Base-by-base conservation (phyloP, 2,329 filamentous ascomycete genomes). In the Trichoderma sp. region DNA sequence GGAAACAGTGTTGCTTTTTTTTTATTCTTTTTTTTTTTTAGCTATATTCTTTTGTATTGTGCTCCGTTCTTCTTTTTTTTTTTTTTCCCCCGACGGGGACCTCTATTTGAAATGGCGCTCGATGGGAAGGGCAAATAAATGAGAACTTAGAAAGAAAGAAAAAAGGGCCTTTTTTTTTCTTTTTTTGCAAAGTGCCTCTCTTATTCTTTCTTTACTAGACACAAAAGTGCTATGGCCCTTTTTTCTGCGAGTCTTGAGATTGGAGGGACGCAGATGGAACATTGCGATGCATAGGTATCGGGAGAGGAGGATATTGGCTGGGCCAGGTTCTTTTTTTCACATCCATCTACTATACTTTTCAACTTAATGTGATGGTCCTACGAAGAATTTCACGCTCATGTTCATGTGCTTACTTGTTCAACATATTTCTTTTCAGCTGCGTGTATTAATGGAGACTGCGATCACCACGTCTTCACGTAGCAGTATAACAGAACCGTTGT, bases 341-440 rank as follows among this genome's bases (percentile, higher is more conserved):
- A 43, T 59, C 39, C 59, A 59, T 51, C 30, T 51, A 59, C 54
- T 32, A 32, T 32, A 32, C 32, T 32, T 32, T 51, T 66, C 39
- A 18, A 51, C 39, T 66, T 66, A 66, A 66, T 66, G 32, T 64
- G 26, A 58, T 24, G 37, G 64, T 51, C 54, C 39, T 28, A 59
- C 37, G 64, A 54, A 63, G 24, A 49, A 34, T 58, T 21, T 43
- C 11, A 21, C 52, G 60, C 7, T 55, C n/a, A 21, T 32, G 18
- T 32, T 32, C 30, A 28, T 64, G 46, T 18, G 18, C 21, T 13
- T 21, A 10, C 32, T 21, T 49, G 21, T 52, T 26, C 32, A 26
- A 59, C 16, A 5, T 7, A n/a, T 8, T n/a, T 18, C 2, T 7
- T 46, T n/a, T 5, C 39, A 46, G 18, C 6, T 2, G 1, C 39